Base-by-base conservation (phyloP, 148 eudicot species). In the Nepenthes gracilis region DNA sequence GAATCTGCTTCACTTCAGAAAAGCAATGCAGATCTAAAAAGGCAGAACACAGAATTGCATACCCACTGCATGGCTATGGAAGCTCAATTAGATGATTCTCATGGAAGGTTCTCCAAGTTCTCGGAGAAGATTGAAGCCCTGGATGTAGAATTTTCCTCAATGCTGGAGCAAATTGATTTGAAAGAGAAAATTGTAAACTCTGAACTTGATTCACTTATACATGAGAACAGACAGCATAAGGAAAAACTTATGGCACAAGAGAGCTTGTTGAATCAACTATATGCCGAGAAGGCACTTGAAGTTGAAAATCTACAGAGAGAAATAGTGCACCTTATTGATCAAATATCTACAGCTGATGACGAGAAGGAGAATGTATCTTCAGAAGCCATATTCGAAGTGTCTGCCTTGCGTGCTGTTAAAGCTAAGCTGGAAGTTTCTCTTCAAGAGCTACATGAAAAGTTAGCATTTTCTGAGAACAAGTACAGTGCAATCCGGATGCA, bases 221-320 rank as follows among this genome's bases (percentile, higher is more conserved):
- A 65, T 57, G 82, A 75, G 66, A 77, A 84, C 65, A 67, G 56
- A 64, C 69, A 68, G n/a, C 83, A 77, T 33, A 75, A 68, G 51
- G 82, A 84, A 63, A 87, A 83, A 73, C 75, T 75, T 61, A 58
- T 57, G 60, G 58, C 65, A 33, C 78, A 72, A 47, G 85, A 79
- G 68, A 76, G 69, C 65, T 70, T 80, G 64, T 68, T 76, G 40
- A 75, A 75, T 59, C 77, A 79, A 62, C 61, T 59, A 73, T 68
- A 79, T 60, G 55, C 72, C 35, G 81, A 80, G 70, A 89, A 81
- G 76, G 74, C 65, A 15, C 51, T 69, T 45, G 95, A 87, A 75
- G 74, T 73, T 65, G 83, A 81, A 67, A 87, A 70, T 58, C 80
- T 85, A 55, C 92, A 81, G 72, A 72, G 61, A 37, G 87, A 91